These are phyloP conservation scores for Yarrowia sp. DNA, from an alignment of 805 yeast genomes.

Conservation along the genomic window DNA sequence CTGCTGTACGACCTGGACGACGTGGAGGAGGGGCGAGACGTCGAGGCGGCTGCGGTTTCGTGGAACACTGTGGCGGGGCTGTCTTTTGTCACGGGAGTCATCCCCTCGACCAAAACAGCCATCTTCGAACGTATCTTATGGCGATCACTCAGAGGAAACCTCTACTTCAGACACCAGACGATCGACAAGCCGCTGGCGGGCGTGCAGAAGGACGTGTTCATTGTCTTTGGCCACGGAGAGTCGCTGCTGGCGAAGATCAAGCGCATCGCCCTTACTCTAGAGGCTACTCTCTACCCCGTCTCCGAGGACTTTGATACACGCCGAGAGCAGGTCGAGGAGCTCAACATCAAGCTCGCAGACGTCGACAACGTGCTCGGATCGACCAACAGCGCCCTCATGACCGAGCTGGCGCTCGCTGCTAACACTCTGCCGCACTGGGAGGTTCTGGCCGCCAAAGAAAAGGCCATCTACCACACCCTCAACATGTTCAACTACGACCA, in stretches of 20 bases:
- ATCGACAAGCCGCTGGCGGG: constrained; percentile 66
- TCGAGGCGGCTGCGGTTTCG: constrained; percentile 28
- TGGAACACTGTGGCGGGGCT: constrained; percentile 29
- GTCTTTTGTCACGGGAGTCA: constrained; percentile 73
- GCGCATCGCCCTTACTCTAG: constrained; percentile 84
- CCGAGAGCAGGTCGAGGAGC: constrained; percentile 39
- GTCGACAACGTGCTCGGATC: constrained; percentile 59
- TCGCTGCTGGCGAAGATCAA: constrained; percentile 65
- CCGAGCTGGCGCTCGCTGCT: constrained; percentile 77
- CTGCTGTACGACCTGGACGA: constrained; percentile 31
- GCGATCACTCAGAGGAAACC: constrained; percentile 91
- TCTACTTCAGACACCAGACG: constrained; percentile 72
- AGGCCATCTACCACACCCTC: constrained; percentile 72
- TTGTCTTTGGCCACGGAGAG: constrained; percentile 89
- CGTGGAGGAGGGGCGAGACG: constrained; percentile 29
- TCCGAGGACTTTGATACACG: constrained; percentile 49
- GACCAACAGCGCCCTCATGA: constrained; percentile 61
- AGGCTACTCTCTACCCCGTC: constrained; percentile 69
- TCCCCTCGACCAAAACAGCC: constrained; percentile 65
- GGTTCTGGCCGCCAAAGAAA: constrained; percentile 68
- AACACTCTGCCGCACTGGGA: constrained; percentile 74
- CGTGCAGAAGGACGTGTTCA: constrained; percentile 75
- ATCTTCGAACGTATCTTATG: constrained; percentile 80
- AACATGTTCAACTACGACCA: constrained; percentile 79
- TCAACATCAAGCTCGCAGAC: constrained; percentile 52